Conservation (phyloP, 1,139 yeast genomes). For the Magnusiomyces sp. region DNA sequence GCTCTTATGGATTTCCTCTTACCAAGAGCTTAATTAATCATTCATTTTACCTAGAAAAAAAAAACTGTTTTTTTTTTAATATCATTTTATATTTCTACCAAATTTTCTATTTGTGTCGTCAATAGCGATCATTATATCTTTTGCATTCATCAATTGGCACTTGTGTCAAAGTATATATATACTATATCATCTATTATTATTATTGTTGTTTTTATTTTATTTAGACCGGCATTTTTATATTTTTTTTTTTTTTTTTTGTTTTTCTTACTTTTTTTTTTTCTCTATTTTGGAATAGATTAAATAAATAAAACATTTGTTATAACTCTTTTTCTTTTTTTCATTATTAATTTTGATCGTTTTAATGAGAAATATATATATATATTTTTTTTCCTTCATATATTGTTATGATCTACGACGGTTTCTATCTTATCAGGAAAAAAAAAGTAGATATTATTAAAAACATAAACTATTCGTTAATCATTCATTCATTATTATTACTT, state of each 20-base stretch:
- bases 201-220: neutral
- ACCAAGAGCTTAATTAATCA: neutral
- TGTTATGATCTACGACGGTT: neutral
- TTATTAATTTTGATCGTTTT: too few relatives aligned
- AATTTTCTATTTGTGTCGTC: neutral
- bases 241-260: neutral
- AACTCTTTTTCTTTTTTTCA: too few relatives aligned
- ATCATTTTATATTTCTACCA: neutral
- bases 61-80: too few relatives aligned
- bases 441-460: too few relatives aligned
- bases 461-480: too few relatives aligned
- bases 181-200: neutral
- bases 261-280: neutral
- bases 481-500: too few relatives aligned
- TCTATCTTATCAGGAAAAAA: too few relatives aligned
- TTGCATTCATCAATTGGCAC: neutral
- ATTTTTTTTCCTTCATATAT: neutral
- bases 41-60: too few relatives aligned
- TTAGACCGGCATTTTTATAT: neutral
- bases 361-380: neutral
- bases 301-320: neutral
- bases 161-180: slow-evolving; percentile 16
- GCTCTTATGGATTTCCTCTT: slow-evolving; percentile 50
- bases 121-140: neutral
- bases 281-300: neutral